Conservation (phyloP, 1,284 basidiomycete genomes). For the Veloboletus limbatus region DNA sequence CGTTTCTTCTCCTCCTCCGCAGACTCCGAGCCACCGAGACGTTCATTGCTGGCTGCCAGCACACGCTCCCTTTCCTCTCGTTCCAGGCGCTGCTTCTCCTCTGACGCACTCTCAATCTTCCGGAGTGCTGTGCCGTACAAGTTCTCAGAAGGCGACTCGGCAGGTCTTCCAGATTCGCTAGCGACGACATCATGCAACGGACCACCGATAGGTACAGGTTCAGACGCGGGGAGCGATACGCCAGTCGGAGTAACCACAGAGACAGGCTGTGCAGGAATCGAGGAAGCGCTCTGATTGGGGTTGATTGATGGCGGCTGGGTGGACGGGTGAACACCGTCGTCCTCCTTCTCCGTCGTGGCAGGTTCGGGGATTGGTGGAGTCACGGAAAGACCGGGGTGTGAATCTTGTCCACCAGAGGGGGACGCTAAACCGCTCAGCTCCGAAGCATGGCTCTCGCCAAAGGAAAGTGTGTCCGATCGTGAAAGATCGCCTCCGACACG, state of each 20-base stretch:
- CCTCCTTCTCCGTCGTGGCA: slow-evolving; percentile 5
- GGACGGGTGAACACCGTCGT: not conserved
- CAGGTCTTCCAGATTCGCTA: too few species aligned
- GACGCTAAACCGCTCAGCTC: slow-evolving; percentile 61
- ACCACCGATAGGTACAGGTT: slow-evolving; percentile 65
- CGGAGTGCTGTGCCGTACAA: slow-evolving; percentile 30
- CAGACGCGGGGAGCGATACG: slow-evolving; percentile 44
- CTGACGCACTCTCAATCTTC: slow-evolving; percentile 42
- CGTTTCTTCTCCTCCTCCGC: slow-evolving; percentile 70
- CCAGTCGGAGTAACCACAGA: too few species aligned
- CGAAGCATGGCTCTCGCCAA: slow-evolving; percentile 74
- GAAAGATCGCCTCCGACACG: slow-evolving; percentile 52
- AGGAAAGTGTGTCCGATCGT: slow-evolving; percentile 71
- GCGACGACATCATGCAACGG: too few species aligned
- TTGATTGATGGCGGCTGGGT: slow-evolving; percentile 42
- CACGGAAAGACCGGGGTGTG: slow-evolving; percentile 38
- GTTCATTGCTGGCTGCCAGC: slow-evolving; percentile 21
- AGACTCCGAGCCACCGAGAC: slow-evolving; percentile 44
- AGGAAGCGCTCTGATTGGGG: too few species aligned
- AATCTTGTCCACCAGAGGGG: slow-evolving; percentile 27
- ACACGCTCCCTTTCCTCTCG: slow-evolving; percentile 38
- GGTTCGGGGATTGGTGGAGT: slow-evolving; percentile 38
- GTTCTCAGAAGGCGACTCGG: slow-evolving; percentile 25
- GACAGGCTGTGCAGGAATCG: slow-evolving; percentile 40
- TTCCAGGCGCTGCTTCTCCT: slow-evolving; percentile 52